These are phyloP conservation scores for Leccinum incarnatum DNA, from an alignment of 768 basidiomycete genomes.

Conservation along the genomic window DNA sequence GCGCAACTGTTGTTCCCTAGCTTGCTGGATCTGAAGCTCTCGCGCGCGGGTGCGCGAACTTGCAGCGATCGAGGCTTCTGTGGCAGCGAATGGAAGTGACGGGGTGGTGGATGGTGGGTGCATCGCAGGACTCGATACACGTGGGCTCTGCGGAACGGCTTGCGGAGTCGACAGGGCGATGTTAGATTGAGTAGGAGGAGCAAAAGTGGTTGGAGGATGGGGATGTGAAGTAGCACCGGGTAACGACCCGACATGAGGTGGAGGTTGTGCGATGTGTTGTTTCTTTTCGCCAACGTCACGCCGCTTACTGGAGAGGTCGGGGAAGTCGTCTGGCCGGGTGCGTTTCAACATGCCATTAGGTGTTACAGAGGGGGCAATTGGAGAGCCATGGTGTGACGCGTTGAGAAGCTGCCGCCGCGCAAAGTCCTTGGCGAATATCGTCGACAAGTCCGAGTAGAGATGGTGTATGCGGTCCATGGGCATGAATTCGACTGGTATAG, in stretches of 20 bases:
- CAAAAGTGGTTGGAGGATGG: conserved; percentile 22
- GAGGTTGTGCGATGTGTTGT: conserved; percentile 40
- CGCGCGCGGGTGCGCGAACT: conserved; percentile 33
- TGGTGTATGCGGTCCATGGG: conserved; percentile 61
- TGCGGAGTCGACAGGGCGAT: conserved; percentile 15
- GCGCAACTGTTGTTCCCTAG: conserved; percentile 34
- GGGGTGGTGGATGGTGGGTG: conserved; percentile 27
- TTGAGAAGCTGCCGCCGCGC: conserved; percentile 41
- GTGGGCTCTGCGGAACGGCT: conserved; percentile 31
- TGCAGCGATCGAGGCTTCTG: conserved; percentile 36
- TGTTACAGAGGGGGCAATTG: conserved; percentile 15
- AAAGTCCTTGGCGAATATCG: conserved; percentile 61
- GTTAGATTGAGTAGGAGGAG: conserved; percentile 18
- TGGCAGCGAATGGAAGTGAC: conserved; percentile 30
- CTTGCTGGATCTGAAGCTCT: conserved; percentile 37
- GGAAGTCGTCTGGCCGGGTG: conserved; percentile 53
- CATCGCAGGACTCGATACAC: conserved; percentile 32
- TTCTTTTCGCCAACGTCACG: conserved; percentile 69
- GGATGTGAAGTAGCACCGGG: conserved; percentile 16
- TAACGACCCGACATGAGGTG: conserved; percentile 15
- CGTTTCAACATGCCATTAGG: conserved; percentile 51
- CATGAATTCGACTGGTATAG: conserved; percentile 48
- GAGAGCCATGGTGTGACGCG: conserved; percentile 26
- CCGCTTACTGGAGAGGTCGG: conserved; percentile 54
- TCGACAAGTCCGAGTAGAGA: conserved; percentile 59